Evolutionary conservation across 2,329 filamentous ascomycete genomes (phyloP), one percentile per base, ranked within the genome.

Genomic region (Gremmenia infestans): DNA sequence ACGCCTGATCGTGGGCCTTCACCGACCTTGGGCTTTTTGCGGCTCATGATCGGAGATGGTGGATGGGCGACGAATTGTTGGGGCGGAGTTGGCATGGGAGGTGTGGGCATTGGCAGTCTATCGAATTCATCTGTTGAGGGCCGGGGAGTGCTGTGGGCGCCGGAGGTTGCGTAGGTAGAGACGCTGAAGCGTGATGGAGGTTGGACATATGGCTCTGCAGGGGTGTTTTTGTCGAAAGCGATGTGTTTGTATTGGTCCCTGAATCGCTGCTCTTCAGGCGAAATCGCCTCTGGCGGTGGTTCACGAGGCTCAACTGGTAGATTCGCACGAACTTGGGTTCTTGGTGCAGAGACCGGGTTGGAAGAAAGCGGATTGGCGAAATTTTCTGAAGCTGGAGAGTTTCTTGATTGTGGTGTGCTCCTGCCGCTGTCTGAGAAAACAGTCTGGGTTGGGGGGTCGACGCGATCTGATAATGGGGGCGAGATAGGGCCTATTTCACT

Each of bases 151-250:
- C 46, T 60, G 8, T 63, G 60, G 35, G 60, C 57, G 52, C 65
- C 64, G 9, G 68, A 68, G 12, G 68, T 58, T 2, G 66, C 65
- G 48, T 67, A 65, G 39, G 68, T 70, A 15, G 65, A 67, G 36
- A 68, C 58, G 53, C 67, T 70, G 61, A 71, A 70, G 32, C 66
- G 63, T 3, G 68, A 70, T 11, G 64, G 58, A 15, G 67, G 68
- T 55, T 70, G 63, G 11, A 63, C 56, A 53, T 69, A 67, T 25
- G 60, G 60, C 6, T 66, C 63, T 42, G 54, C 43, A 19, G 56
- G 19, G 22, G 56, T 50, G 9, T 54, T 47, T 11, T 22, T 43
- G 23, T 58, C 48, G 25, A 63, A 55, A 2, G 58, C 57, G 6
- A 63, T 52, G 15, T 58, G 55, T 52, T 65, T 61, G 14, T 67